Conservation (phyloP, 2,329 filamentous ascomycete species). For the Cryphonectria japonica region DNA sequence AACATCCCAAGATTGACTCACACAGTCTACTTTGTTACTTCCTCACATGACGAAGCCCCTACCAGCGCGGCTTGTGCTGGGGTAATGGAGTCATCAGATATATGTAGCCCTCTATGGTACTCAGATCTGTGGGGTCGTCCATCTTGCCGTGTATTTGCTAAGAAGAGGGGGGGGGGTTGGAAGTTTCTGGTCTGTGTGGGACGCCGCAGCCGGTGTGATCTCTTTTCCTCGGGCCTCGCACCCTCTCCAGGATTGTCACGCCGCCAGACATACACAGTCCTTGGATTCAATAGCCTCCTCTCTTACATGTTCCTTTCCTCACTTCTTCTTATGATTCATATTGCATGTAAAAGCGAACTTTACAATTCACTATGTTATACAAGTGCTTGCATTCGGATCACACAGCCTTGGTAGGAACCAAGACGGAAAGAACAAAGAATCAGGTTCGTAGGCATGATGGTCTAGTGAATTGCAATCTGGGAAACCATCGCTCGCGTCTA, state of each 20-base stretch:
- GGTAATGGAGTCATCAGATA: neutral
- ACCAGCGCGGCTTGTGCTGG: neutral
- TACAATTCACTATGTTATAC: neutral
- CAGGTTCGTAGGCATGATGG: neutral
- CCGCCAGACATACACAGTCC: neutral
- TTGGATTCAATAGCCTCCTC: neutral
- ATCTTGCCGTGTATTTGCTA: conserved; percentile 1
- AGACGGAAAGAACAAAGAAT: neutral
- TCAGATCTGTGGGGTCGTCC: conserved; percentile 9
- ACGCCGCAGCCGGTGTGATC: neutral
- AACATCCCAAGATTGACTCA: neutral
- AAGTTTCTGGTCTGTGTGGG: neutral
- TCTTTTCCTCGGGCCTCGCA: neutral
- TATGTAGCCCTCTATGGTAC: neutral
- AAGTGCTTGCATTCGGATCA: neutral
- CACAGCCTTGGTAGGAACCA: neutral
- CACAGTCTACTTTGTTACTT: neutral
- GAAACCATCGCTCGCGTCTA: neutral
- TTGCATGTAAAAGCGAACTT: neutral
- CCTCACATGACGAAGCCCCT: neutral
- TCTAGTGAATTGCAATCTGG: neutral
- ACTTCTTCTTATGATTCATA: no score
- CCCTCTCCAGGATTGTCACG: neutral
- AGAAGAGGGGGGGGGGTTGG: neutral
- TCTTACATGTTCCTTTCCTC: neutral